Evolutionary conservation across 306 rosid species (phyloP), one percentile per base, ranked within the genome.

Genomic region (Vicia villosa): DNA sequence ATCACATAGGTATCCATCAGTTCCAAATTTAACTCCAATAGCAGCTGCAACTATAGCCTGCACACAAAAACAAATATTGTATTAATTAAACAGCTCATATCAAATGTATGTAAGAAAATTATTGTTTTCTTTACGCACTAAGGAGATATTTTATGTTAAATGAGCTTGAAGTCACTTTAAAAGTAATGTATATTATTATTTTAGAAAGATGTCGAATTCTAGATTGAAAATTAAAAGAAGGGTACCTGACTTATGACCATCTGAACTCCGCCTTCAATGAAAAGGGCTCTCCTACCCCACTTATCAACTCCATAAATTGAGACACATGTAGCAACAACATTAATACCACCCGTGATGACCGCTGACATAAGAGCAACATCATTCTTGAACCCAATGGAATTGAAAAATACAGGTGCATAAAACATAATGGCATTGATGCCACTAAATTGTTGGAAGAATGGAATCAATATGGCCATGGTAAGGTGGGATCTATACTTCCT

Each of bases 361-460:
- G 97, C 94, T 0, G 97, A 90, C 93, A 90, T 90, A 17, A 93
- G 90, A 0, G 96, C 66, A 57, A 90, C 81, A n/a, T 90, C 73
- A 11, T 19, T 12, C 38, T 80, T 83, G 3, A 93, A 90, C n/a
- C 96, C 98, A 37, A 93, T 85, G 3, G 98, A 88, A 72, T 62
- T 74, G 55, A 93, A 93, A 60, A 93, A 19, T 0, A 90, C 96
- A 0, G 96, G 98, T 0, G 98, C 98, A 1, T 93, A 93, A 41
- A 93, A 93, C 97, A 90, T 93, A 60, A 93, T 90, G 5, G 88
- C 96, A 45, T 93, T 93, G 75, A 93, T 93, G 0, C 96, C 96
- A 0, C 97, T 88, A 0, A 93, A 76, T 63, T 93, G 98, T 62
- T 90, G 97, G 77, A 90, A 93, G 72, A 90, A 83, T 0, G 98